A percentile compares a stretch with the other conserved stretches of the same genome.
These are phyloP conservation scores for Eleusine coracana DNA, from an alignment of 176 grass and related monocot species.

Conservation along the genomic window DNA sequence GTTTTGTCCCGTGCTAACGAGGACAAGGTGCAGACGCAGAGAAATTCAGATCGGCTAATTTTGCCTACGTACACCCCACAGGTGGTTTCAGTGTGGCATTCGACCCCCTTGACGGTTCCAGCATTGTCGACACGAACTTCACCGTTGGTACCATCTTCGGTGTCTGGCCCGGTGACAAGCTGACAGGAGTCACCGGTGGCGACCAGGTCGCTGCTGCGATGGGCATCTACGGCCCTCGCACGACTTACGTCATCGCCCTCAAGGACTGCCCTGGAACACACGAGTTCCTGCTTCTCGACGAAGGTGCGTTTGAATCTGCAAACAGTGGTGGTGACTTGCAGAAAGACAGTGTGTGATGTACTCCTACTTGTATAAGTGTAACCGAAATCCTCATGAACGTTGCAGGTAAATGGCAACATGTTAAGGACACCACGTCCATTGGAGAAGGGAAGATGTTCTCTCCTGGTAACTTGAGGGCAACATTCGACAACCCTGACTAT, in stretches of 20 bases:
- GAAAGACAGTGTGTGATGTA: neutral
- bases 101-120: conserved; percentile 93
- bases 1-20: neutral
- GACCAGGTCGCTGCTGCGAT: conserved; percentile 90
- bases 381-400: neutral
- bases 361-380: neutral
- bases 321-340: neutral
- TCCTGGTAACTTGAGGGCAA: conserved; percentile 90
- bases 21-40: neutral
- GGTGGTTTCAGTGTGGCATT: conserved; percentile 97
- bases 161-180: conserved; percentile 94
- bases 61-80: conserved; percentile 17
- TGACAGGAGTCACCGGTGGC: conserved; percentile 75
- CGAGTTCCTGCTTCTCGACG: conserved; percentile 93
- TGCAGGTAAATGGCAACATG: conserved; percentile 98
- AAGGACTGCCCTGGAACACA: conserved; percentile 94
- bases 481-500: conserved; percentile 89
- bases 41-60: neutral
- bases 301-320: conserved; percentile 42
- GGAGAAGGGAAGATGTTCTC: conserved; percentile 98
- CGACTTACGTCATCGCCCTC: conserved; percentile 83
- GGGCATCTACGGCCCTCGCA: conserved; percentile 98
- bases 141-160: conserved; percentile 98
- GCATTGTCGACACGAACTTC: conserved; percentile 98
- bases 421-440: conserved; percentile 89